Base-by-base conservation (phyloP, 257 asterid species). In the Nicotiana tabacum region DNA sequence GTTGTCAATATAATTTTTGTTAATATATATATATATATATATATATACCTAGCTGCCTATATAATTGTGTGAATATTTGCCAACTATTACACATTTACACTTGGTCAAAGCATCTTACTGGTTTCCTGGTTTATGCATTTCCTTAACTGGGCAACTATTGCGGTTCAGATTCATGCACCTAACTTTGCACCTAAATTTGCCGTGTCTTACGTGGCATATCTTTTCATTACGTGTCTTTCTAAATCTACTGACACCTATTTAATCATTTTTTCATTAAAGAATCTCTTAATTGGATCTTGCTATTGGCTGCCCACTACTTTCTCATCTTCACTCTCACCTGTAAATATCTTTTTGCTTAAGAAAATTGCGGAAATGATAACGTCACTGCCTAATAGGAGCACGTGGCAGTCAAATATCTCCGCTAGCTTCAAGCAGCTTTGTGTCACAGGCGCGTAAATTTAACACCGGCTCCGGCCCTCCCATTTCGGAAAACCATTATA, bases 291-390 rank as follows among this genome's bases (percentile, higher is more conserved):
- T 55, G 64, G 82, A 62, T 86, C 76, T 56, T 83, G 60, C 77
- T 67, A 88, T 88, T 84, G 88, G 91, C 84, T 87, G 21, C 83
- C 77, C 80, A 82, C 87, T 82, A 85, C 87, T 48, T 74, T 39
- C 69, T 33, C 61, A 13, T 37, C 35, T 60, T 61, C 46, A 69
- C 84, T 88, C 83, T 88, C 86, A 37, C 24, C 64, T 5, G 17
- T 79, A 90, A 88, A 88, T 88, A 89, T 90, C 92, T 85, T 68
- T 65, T 60, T 67, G 9, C 27, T 69, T 18, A 13, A 53, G 17
- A 33, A 67, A 21, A n/a, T 58, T 11, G 15, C 5, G 78, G 84
- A 53, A 66, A 80, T 81, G 87, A 82, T 87, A 87, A 27, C 43
- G 39, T 85, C 85, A 91, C 88, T 80, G 61, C 21, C 21, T 9